These are phyloP conservation scores for Furcasterigmium sp. DNA, from an alignment of 2,329 filamentous ascomycete genomes.

Conservation along the genomic window DNA sequence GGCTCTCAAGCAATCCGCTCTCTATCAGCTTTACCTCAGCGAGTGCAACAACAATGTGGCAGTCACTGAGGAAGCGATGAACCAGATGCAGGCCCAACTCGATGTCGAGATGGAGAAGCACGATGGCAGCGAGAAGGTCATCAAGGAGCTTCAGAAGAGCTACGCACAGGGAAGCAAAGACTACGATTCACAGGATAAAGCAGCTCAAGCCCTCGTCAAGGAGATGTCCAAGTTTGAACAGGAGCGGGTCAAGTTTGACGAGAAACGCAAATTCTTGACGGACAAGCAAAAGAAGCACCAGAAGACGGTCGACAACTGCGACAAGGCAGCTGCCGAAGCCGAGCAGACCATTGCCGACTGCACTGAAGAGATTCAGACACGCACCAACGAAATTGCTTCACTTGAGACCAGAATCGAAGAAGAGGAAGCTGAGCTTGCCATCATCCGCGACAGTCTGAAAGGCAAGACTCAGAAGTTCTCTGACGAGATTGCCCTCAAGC, in stretches of 20 bases:
- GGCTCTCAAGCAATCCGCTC: constrained; percentile 77
- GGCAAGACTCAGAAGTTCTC: constrained; percentile 95
- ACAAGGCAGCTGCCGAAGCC: constrained; percentile 68
- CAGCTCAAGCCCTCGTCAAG: constrained; percentile 72
- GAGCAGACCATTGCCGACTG: constrained; percentile 75
- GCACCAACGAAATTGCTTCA: constrained; percentile 65
- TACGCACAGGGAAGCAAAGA: constrained; percentile 81
- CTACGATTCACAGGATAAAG: constrained; percentile 76
- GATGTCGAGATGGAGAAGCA: constrained; percentile 88
- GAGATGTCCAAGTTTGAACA: constrained; percentile 93
- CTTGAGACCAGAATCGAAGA: constrained; percentile 71
- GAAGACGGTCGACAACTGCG: constrained; percentile 75
- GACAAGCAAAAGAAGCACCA: constrained; percentile 94
- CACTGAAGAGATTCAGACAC: constrained; percentile 69
- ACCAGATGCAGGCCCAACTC: constrained; percentile 83
- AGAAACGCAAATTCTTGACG: constrained; percentile 90
- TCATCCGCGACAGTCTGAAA: constrained; percentile 82
- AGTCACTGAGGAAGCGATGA: constrained; percentile 84
- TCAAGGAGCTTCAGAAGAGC: constrained; percentile 81
- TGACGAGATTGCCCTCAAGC: constrained; percentile 85
- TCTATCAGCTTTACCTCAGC: constrained; percentile 87
- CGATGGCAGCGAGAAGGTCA: constrained; percentile 80
- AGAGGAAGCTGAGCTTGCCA: constrained; percentile 77
- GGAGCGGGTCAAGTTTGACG: constrained; percentile 93
- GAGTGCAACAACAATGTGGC: constrained; percentile 85